Base-by-base conservation (phyloP, 257 asterid species). In the Lycium ferocissimum region DNA sequence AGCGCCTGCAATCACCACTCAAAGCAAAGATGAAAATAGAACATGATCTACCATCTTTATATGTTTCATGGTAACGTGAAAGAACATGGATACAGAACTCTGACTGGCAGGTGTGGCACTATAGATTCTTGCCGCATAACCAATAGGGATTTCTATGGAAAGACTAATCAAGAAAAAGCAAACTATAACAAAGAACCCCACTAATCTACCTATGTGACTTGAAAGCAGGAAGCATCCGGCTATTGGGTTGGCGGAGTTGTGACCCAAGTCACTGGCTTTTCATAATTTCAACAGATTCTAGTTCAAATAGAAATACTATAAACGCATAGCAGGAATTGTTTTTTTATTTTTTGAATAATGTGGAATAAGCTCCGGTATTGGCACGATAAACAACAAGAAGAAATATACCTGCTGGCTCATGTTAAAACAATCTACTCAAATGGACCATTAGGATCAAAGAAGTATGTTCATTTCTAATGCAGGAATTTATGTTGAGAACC, bases 1-100 rank as follows among this genome's bases (percentile, higher is more conserved):
- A 96, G 87, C 7, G 95, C 99, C 99, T 96, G 97, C 87, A 90
- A 93, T 91, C 89, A 91, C 73, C 82, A 90, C 89, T 88, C 86
- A 63, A 89, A 89, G 69, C 76, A 78, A 85, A 89, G 80, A 88
- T 89, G 87, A 89, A 89, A 89, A 49, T 83, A 65, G 80, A 40
- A 73, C 61, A 58, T 53, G 69, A 83, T 83, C 40, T 37, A 35
- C 79, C 80, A 69, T 69, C 69, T 83, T 14, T 66, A 73, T 26
- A 67, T 15, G 57, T n/a, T 51, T 78, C 82, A 78, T 47, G 47
- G 45, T 37, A 69, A 69, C 79, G 40, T 49, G 62, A 83, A 69
- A 17, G 56, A 83, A 83, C n/a, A 69, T 53, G 18, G 66, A 53
- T 4, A 17, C 33, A 9, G 80, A 83, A 37, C 62, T 70, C 73